Conservation (phyloP, 2,329 filamentous ascomycete genomes). For the Cladosporium sp. region DNA sequence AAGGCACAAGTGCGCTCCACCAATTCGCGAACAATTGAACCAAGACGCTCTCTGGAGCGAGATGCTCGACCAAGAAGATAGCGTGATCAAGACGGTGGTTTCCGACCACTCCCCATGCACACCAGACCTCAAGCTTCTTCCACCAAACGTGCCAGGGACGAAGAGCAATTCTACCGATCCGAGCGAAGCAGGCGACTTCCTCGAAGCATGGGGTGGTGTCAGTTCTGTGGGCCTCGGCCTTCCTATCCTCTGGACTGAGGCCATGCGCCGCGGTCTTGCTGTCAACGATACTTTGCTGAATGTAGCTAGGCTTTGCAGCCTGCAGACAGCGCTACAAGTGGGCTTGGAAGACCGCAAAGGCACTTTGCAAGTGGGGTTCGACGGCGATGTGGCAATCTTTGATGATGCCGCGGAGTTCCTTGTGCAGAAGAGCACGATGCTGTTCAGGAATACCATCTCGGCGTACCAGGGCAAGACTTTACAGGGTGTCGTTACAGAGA, state of each 20-base stretch:
- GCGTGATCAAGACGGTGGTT: slow-evolving; percentile 87
- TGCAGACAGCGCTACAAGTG: slow-evolving; percentile 85
- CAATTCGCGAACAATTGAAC: slow-evolving; percentile 78
- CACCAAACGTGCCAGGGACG: slow-evolving; percentile 62
- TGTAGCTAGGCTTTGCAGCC: slow-evolving; percentile 80
- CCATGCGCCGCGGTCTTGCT: slow-evolving; percentile 59
- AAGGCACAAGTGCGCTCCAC: slow-evolving; percentile 91
- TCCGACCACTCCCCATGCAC: slow-evolving; percentile 97
- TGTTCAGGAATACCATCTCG: slow-evolving; percentile 90
- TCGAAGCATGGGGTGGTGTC: slow-evolving; percentile 94
- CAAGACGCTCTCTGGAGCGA: slow-evolving; percentile 87
- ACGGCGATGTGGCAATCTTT: slow-evolving; percentile 90
- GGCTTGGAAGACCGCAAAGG: slow-evolving; percentile 81
- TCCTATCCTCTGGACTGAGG: slow-evolving; percentile 83
- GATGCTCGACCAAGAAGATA: slow-evolving; percentile 61
- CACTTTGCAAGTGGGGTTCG: slow-evolving; percentile 75
- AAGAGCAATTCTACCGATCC: slow-evolving; percentile 36
- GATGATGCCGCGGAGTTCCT: slow-evolving; percentile 80
- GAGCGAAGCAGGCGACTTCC: slow-evolving; percentile 73
- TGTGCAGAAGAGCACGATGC: slow-evolving; percentile 71
- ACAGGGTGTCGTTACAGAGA: slow-evolving; percentile 76
- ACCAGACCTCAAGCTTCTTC: slow-evolving; percentile 86
- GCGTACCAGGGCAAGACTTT: slow-evolving; percentile 84
- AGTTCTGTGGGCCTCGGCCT: slow-evolving; percentile 90
- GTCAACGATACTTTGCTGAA: slow-evolving; percentile 64